These are phyloP conservation scores for Tuber umbilicatum DNA, from an alignment of 495 filamentous ascomycete species.

Conservation along the genomic window DNA sequence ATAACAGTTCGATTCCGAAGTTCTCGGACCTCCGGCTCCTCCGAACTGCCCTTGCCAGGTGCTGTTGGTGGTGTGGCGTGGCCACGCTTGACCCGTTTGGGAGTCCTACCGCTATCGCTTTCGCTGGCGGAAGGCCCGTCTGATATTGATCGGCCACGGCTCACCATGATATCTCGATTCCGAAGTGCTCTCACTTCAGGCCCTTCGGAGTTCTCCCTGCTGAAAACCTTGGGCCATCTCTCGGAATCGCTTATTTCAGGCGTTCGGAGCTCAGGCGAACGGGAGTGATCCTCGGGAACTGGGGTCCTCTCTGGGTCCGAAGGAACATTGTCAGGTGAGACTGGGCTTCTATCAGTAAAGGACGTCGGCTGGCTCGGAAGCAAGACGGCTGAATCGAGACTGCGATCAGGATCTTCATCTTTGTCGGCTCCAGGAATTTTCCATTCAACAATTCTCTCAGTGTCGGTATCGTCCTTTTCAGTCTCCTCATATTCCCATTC, in stretches of 20 bases:
- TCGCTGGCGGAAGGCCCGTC: slow-evolving; percentile 28
- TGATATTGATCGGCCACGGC: slow-evolving; percentile 13
- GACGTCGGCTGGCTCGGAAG: slow-evolving; percentile 21
- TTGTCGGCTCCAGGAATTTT: not conserved
- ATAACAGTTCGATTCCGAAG: slow-evolving; percentile 7
- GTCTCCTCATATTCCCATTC: slow-evolving; percentile 28
- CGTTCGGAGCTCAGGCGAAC: not conserved
- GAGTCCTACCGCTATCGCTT: slow-evolving; percentile 19
- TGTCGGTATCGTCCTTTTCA: slow-evolving; percentile 30
- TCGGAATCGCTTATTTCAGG: not conserved
- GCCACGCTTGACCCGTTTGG: not conserved
- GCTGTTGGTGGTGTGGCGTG: slow-evolving; percentile 7
- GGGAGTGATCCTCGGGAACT: slow-evolving; percentile 8
- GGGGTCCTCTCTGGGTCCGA: not conserved
- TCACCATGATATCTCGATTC: slow-evolving; percentile 13
- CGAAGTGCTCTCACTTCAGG: slow-evolving; percentile 15
- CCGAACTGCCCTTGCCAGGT: slow-evolving; percentile 7
- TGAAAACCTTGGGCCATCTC: not conserved
- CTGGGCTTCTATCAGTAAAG: not conserved
- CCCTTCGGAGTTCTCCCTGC: slow-evolving; percentile 12
- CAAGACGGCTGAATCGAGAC: slow-evolving; percentile 27
- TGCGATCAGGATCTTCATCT: slow-evolving; percentile 10
- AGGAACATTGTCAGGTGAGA: not conserved
- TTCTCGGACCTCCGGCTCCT: slow-evolving; percentile 19
- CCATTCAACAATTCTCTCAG: slow-evolving; percentile 17